A percentile compares a stretch with the other conserved stretches of the same genome.
phyloP scores from a whole-genome alignment of 768 basidiomycete species.

The Galerina marginata region DNA sequence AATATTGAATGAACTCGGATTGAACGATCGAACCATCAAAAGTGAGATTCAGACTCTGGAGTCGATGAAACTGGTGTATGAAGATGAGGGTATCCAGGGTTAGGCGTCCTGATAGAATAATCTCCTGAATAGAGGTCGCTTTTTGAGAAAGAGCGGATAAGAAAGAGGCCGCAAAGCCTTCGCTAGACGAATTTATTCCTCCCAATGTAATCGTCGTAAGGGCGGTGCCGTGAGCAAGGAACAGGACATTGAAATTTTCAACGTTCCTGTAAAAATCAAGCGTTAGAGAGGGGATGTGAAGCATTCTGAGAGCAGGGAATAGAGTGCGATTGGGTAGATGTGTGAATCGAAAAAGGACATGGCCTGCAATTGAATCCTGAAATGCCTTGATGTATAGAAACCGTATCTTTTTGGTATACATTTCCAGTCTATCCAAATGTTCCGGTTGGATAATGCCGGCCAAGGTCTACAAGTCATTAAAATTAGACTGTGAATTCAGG shows the following conservation, averaged over 20 bases:
- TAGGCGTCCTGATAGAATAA: slow-evolving; percentile 5
- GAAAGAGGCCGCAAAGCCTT: slow-evolving; percentile 6
- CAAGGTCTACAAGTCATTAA: slow-evolving; percentile 1
- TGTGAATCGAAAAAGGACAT: slow-evolving; percentile 6
- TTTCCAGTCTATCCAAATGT: slow-evolving; percentile 8
- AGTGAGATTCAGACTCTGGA: neutral
- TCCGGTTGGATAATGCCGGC: neutral
- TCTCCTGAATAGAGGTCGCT: neutral
- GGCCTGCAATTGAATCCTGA: slow-evolving; percentile 6
- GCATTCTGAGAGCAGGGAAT: slow-evolving; percentile 8
- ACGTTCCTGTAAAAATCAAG: neutral
- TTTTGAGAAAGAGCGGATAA: slow-evolving; percentile 3
- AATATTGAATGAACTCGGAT: neutral
- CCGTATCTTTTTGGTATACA: slow-evolving; percentile 9
- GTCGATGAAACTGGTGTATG: neutral
- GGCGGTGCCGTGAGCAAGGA: neutral
- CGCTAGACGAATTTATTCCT: slow-evolving; percentile 4
- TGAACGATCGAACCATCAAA: neutral
- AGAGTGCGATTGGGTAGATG: neutral
- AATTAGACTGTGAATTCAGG: neutral
- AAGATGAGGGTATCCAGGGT: neutral
- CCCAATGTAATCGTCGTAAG: slow-evolving; percentile 4
- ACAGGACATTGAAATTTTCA: slow-evolving; percentile 7
- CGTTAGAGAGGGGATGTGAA: slow-evolving; percentile 3
- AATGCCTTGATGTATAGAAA: slow-evolving; percentile 6